Conservation (phyloP, 164 flowering plant species). For the Brasenia schreberi region DNA sequence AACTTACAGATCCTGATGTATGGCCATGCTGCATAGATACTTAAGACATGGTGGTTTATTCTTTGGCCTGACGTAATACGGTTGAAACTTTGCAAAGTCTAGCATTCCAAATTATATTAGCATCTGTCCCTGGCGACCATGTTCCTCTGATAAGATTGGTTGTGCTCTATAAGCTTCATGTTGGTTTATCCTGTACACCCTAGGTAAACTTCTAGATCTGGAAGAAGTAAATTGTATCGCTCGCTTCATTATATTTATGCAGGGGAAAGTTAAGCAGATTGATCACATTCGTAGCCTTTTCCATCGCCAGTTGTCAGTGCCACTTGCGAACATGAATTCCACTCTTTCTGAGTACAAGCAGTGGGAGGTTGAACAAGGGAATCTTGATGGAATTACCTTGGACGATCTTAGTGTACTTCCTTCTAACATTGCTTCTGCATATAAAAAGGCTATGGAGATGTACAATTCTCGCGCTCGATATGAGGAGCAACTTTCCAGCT, state of each 20-base stretch:
- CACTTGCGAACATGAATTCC: slow-evolving; percentile 32
- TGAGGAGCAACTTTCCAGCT: slow-evolving; percentile 49
- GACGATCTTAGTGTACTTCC: slow-evolving; percentile 38
- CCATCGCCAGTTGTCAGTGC: slow-evolving; percentile 80
- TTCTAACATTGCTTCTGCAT: slow-evolving; percentile 50
- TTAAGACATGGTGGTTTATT: too few relatives aligned
- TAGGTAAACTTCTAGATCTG: too few relatives aligned
- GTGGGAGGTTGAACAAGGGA: slow-evolving; percentile 74
- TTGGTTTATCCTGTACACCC: too few relatives aligned
- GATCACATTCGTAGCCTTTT: slow-evolving; percentile 64
- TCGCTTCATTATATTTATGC: slow-evolving; percentile 3
- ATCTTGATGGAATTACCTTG: slow-evolving; percentile 22
- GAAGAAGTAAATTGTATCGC: too few relatives aligned
- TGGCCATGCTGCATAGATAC: too few relatives aligned
- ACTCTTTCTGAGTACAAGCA: slow-evolving; percentile 55
- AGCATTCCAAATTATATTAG: too few relatives aligned
- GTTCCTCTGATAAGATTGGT: too few relatives aligned
- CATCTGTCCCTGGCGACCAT: too few relatives aligned
- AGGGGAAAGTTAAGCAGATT: slow-evolving; percentile 66
- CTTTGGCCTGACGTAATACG: too few relatives aligned
- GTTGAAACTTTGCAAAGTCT: too few relatives aligned
- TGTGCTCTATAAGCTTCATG: too few relatives aligned
- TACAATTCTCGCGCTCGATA: slow-evolving; percentile 44
- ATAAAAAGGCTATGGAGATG: slow-evolving; percentile 63
- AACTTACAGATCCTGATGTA: too few relatives aligned